Base-by-base conservation (phyloP, 148 eudicot genomes). In the Vaccinium corymbosum region DNA sequence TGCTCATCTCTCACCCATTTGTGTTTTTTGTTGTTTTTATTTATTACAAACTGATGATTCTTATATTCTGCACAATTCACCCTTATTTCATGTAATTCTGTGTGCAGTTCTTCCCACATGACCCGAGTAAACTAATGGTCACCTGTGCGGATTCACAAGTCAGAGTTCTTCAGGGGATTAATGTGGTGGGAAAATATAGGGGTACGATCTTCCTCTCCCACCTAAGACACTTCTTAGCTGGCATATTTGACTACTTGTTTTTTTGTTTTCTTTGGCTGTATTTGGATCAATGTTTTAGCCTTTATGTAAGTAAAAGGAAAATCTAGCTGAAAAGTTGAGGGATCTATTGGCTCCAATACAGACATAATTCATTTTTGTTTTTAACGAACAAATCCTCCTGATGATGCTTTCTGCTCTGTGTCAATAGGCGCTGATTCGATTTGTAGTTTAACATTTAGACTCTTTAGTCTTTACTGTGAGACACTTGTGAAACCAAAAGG, bases 101-200 rank as follows among this genome's bases (percentile, higher is more conserved):
- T 50, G 66, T 90, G 74, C 93, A 97, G 98, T 95, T 93, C 87
- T 90, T 89, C 85, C 96, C 97, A 16, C 91, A 89, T 88, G 98
- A 97, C 86, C 89, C 93, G 1, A 88, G 87, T 87, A 97, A 92
- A 89, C 91, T 97, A 62, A 87, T 97, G 97, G 94, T 97, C 55
- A 92, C 98, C 53, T 92, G 93, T 87, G 99, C 98, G 66, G 98
- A 94, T 90, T 91, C 96, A 83, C 95, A 91, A 86, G 89, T 97
- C 74, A 89, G 94, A 88, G 91, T 97, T 64, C 87, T 97, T 80
- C 86, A 89, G 8, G 99, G 95, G 55, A 86, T 83, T 80, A 85
- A 93, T 86, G 92, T 97, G 81, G 89, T 97, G 62, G 89, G 91
- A 56, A 97, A 94, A 88, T 97, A 87, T 80, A 93, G 86, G 88